A percentile compares a stretch with the other conserved stretches of the same genome.
phyloP scores from a whole-genome alignment of 257 asterid species.

The Solanum piurae region DNA sequence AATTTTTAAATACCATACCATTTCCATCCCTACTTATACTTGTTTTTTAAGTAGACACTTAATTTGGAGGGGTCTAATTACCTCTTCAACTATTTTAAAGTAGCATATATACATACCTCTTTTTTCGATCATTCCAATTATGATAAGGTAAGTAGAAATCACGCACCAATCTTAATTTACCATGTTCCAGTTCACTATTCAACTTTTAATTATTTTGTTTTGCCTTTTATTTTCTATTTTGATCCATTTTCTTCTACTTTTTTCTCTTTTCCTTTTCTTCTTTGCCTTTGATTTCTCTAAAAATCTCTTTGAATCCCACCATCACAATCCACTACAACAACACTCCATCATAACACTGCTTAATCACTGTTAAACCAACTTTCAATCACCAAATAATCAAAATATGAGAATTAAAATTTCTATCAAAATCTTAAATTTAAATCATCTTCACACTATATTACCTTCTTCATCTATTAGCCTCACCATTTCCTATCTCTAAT shows the following conservation, averaged over 20 bases:
- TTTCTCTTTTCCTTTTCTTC: neutral
- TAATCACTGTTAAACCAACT: neutral
- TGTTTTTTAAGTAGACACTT: neutral
- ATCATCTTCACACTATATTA: neutral
- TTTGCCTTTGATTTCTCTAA: neutral
- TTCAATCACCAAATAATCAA: neutral
- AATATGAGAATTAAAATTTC: neutral
- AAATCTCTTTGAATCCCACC: neutral
- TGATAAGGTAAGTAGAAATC: neutral
- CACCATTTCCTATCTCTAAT: neutral
- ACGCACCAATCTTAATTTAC: neutral
- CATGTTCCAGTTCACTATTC: neutral
- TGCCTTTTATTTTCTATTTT: neutral
- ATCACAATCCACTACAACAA: neutral
- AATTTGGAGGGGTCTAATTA: neutral
- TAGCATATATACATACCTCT: neutral
- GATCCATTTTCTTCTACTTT: neutral
- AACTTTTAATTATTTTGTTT: neutral
- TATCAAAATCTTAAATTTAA: neutral
- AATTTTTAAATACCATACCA: too few species aligned
- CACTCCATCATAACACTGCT: neutral
- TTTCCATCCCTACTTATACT: too few species aligned
- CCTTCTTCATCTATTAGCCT: neutral
- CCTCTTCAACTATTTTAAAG: neutral
- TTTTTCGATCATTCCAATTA: neutral